Base-by-base conservation (phyloP, 345 rosid genomes). In the Laguncularia racemosa region DNA sequence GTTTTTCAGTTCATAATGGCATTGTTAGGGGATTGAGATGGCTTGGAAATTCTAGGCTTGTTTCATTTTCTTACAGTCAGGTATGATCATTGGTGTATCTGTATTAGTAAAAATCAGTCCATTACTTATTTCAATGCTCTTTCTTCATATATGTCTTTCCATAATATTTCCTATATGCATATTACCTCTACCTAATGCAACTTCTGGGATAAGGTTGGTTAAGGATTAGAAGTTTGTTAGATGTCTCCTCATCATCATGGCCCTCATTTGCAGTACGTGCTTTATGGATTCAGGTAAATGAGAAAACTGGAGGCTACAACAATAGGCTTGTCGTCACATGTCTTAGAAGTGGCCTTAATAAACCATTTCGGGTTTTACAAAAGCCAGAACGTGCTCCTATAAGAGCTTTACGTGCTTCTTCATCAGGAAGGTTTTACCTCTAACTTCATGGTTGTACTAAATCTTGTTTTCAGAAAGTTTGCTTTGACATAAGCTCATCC, bases 1-100 rank as follows among this genome's bases (percentile, higher is more conserved):
- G 96, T 75, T 83, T 89, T 76, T 78, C 85, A 8, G 95, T 80
- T 74, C 99, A 89, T 72, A 75, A 56, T 68, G 70, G 86, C 55
- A 77, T 75, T 43, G 91, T 93, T 64, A 81, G 90, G 73, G 99
- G 99, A 56, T 75, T 93, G 67, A 77, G 97, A 26, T 93, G 96
- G 96, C 97, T 93, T 70, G 99, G 97, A 59, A 93, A 93, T 73
- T 93, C 97, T 68, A 89, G 97, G 75, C 68, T 93, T 61, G 95
- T 93, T 73, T 93, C 97, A 57, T 83, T 85, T 81, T 88, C 97
- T 47, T 77, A 73, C 72, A 83, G 56, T 66, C 96, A 85, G 95
- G 95, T 88, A 33, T 3, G 40, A 72, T 51, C 40, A 53, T 52
- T 58, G 46, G 52, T 12, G 52, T 26, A 46, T 52, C 21, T 26